A percentile compares a stretch with the other conserved stretches of the same genome.
These are phyloP conservation scores for Schizonepeta tenuifolia DNA, from an alignment of 257 asterid species.

Conservation along the genomic window DNA sequence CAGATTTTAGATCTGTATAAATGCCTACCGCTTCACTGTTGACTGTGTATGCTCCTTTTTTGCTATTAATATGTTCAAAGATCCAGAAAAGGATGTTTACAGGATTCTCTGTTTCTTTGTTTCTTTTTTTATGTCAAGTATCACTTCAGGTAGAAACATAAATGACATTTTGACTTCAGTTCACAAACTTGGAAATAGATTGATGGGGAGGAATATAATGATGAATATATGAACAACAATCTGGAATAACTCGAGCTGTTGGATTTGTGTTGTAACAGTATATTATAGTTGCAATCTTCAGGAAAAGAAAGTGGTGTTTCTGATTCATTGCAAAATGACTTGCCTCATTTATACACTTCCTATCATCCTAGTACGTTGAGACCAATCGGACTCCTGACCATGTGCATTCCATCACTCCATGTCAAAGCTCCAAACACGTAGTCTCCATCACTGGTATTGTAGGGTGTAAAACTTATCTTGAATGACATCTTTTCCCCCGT, in stretches of 20 bases:
- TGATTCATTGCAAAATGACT: neutral
- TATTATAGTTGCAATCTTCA: neutral
- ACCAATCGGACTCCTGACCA: conserved; percentile 59
- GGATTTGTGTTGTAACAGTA: neutral
- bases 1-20: neutral
- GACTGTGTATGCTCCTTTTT: too few relatives aligned
- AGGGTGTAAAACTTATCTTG: conserved; percentile 43
- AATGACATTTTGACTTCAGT: neutral
- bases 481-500: conserved; percentile 46
- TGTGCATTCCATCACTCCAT: conserved; percentile 57
- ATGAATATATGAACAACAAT: neutral
- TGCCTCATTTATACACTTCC: conserved; percentile 12
- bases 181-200: neutral
- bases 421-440: conserved; percentile 55
- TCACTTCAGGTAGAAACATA: neutral
- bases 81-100: neutral
- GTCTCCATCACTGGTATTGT: conserved; percentile 42
- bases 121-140: neutral
- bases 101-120: neutral
- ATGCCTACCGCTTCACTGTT: too few relatives aligned
- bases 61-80: neutral
- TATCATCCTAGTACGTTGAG: conserved; percentile 46
- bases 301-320: neutral
- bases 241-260: neutral
- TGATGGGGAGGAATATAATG: neutral